phyloP scores from a whole-genome alignment of 2,329 filamentous ascomycete genomes.

The Bertia moriformis region DNA sequence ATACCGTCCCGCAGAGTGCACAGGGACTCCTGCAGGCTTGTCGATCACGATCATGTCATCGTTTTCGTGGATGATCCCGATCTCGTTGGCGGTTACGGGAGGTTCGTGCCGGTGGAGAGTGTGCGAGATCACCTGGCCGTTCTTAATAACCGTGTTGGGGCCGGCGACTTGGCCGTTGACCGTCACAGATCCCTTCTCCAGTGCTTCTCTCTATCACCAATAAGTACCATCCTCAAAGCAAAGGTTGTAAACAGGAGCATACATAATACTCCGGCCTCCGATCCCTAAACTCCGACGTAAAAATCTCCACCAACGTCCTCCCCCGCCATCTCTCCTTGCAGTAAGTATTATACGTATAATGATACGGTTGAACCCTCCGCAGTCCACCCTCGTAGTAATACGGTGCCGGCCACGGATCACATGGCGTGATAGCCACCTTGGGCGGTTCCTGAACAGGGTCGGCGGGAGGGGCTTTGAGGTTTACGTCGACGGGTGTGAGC shows the following conservation, averaged over 20 bases:
- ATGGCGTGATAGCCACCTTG: constrained; percentile 15
- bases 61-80: constrained; percentile 79
- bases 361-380: constrained; percentile 71
- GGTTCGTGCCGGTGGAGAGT: constrained; percentile 92
- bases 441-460: constrained; percentile 2
- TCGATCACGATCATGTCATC: constrained; percentile 90
- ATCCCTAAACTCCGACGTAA: constrained; percentile 83
- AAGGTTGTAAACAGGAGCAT: background rate
- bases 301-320: constrained; percentile 70
- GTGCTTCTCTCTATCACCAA: constrained; percentile 43
- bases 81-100: constrained; percentile 67
- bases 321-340: constrained; percentile 90
- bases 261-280: constrained; percentile 70
- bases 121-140: constrained; percentile 83
- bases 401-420: constrained; percentile 36
- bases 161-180: constrained; percentile 64
- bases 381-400: constrained; percentile 77
- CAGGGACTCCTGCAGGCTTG: constrained; percentile 87
- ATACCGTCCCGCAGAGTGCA: constrained; percentile 89
- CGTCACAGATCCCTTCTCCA: constrained; percentile 63
- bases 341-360: constrained; percentile 87
- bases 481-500: background rate
- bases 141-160: constrained; percentile 60
- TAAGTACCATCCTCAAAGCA: background rate
- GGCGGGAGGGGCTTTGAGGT: background rate